These are phyloP conservation scores for Lasiosphaeria ovina DNA, from an alignment of 495 filamentous ascomycete species.

Conservation along the genomic window DNA sequence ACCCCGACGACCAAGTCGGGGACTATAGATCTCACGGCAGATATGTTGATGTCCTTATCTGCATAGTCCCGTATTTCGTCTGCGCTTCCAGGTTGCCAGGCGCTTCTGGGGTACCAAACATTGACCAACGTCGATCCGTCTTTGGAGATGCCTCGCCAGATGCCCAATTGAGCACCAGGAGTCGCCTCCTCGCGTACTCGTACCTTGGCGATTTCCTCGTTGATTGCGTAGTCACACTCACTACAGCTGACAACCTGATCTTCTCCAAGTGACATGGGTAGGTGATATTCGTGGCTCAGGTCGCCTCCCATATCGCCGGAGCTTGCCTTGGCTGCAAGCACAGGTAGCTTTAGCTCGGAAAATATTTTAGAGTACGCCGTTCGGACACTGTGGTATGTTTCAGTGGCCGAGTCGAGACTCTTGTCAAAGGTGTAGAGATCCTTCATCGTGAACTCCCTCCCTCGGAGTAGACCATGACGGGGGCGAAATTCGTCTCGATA, in stretches of 20 bases:
- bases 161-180: constrained; percentile 11
- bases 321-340: constrained; percentile 80
- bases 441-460: constrained; percentile 95
- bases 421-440: constrained; percentile 96
- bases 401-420: constrained; percentile 59
- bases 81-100: constrained; percentile 22
- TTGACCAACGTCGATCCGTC: constrained; percentile 65
- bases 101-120: constrained; percentile 57
- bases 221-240: constrained; percentile 72
- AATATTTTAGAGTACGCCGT: constrained; percentile 72
- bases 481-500: constrained; percentile 91
- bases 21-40: constrained; percentile 68
- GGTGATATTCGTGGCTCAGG: constrained; percentile 92
- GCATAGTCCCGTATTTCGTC: constrained; percentile 19
- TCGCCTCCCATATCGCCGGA: constrained; percentile 95
- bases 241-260: constrained; percentile 77
- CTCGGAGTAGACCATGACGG: constrained; percentile 83
- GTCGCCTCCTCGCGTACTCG: constrained; percentile 8
- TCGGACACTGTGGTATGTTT: constrained; percentile 74
- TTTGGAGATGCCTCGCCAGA: constrained; percentile 69
- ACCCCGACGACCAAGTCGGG: constrained; percentile 71
- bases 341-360: constrained; percentile 77
- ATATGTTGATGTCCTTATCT: constrained; percentile 61
- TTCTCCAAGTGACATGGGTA: constrained; percentile 76
- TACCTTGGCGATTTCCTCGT: constrained; percentile 66